Percentiles rank a stretch among this genome's conserved stretches.
Evolutionary conservation across 2,329 filamentous ascomycete genomes (phyloP).

Genomic region (Diaporthe amygdali): DNA sequence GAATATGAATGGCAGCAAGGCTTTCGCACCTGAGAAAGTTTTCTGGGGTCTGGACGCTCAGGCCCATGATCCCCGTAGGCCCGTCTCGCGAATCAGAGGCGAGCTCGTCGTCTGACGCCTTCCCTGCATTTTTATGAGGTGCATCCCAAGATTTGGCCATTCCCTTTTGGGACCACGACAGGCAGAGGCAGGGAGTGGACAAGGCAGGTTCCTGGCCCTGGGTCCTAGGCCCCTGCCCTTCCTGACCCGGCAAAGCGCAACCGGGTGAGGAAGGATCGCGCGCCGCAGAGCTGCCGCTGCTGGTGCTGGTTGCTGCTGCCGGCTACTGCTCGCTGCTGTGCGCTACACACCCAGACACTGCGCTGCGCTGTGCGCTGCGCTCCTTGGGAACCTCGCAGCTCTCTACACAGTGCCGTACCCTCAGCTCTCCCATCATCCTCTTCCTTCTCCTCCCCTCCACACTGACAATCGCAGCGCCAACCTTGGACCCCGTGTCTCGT

Average conservation of each 20-base stretch:
- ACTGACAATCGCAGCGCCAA: conserved; percentile 27
- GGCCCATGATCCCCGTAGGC: conserved; percentile 13
- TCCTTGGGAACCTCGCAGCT: conserved; percentile 17
- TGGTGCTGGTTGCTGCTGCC: neutral
- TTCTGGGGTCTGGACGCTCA: conserved; percentile 9
- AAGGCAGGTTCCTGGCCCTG: neutral
- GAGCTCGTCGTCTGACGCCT: neutral
- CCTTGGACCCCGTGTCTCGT: conserved; percentile 26
- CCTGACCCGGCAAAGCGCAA: conserved; percentile 1
- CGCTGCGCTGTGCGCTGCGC: neutral
- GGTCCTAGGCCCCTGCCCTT: neutral
- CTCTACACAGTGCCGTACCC: neutral
- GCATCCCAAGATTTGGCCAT: conserved; percentile 7
- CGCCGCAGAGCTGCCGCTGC: neutral
- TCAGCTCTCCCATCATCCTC: conserved; percentile 8
- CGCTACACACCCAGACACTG: neutral
- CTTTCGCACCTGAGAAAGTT: neutral
- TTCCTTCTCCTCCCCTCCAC: conserved; percentile 18
- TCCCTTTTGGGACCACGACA: neutral
- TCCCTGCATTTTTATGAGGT: conserved; percentile 19
- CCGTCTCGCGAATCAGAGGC: conserved; percentile 5
- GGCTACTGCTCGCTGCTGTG: neutral
- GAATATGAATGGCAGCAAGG: neutral
- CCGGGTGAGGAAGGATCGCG: neutral
- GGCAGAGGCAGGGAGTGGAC: neutral